Evolutionary conservation across 2,329 filamentous ascomycete genomes (phyloP).

Genomic region (Botrytis medusae): DNA sequence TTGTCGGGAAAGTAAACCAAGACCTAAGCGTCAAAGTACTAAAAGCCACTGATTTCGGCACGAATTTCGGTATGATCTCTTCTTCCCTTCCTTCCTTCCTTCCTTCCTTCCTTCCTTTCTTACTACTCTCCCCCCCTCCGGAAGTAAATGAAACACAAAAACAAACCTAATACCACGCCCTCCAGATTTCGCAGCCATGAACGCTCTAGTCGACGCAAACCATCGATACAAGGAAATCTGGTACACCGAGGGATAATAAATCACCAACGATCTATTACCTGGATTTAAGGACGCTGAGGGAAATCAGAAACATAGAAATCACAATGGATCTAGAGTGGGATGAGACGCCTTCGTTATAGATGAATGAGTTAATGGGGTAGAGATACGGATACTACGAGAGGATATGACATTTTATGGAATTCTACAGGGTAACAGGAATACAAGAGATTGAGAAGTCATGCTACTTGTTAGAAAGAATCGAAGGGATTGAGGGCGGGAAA

Average conservation of each 20-base stretch:
- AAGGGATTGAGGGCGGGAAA: not conserved
- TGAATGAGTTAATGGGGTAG: not conserved
- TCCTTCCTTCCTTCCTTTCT: not conserved
- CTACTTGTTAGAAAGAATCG: not conserved
- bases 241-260: slow-evolving; percentile 45
- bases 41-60: slow-evolving; percentile 67
- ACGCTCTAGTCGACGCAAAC: slow-evolving; percentile 80
- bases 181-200: slow-evolving; percentile 65
- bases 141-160: not conserved
- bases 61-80: slow-evolving; percentile 59
- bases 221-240: slow-evolving; percentile 82
- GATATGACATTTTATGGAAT: not conserved
- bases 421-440: not conserved
- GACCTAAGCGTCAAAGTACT: slow-evolving; percentile 72
- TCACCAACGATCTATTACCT: not conserved
- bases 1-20: slow-evolving; percentile 77
- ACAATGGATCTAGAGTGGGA: not conserved
- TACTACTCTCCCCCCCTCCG: not conserved
- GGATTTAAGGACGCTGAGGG: too few relatives aligned
- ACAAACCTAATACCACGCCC: not conserved
- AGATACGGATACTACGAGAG: not conserved
- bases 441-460: not conserved
- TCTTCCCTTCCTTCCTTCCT: not conserved
- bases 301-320: not conserved
- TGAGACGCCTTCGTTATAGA: not conserved